A percentile compares a stretch with the other conserved stretches of the same genome.
phyloP scores from a whole-genome alignment of 176 grass and related monocot genomes.

The Aegilops speltoides region DNA sequence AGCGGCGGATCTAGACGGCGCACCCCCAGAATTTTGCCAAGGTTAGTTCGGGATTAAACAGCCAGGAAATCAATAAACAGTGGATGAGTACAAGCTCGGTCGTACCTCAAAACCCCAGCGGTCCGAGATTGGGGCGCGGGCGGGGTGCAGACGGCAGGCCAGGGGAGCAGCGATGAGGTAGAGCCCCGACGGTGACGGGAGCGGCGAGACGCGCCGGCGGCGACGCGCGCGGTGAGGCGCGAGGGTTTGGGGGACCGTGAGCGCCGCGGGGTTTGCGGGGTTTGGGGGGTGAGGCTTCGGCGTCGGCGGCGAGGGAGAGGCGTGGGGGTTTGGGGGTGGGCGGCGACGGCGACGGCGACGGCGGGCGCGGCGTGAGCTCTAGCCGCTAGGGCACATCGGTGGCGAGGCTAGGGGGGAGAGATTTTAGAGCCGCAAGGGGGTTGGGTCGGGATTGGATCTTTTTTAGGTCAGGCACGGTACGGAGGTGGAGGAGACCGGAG shows the following conservation, averaged over 20 bases:
- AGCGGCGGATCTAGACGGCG: not conserved
- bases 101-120: not conserved
- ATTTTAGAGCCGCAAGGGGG: conserved; percentile 15
- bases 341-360: not conserved
- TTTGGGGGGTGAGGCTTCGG: not conserved
- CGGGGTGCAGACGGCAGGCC: not conserved
- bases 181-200: not conserved
- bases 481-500: not conserved
- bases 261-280: not conserved
- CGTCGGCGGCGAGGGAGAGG: not conserved
- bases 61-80: not conserved
- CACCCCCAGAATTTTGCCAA: not conserved
- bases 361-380: conserved; percentile 1
- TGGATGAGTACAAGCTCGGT: not conserved
- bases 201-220: not conserved
- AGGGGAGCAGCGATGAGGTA: not conserved
- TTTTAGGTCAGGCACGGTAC: conserved; percentile 18
- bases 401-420: not conserved
- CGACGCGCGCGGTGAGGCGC: not conserved
- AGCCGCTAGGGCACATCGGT: conserved; percentile 7
- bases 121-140: not conserved
- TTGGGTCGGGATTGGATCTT: not conserved
- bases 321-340: not conserved
- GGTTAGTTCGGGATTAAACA: not conserved
- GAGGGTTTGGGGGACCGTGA: conserved; percentile 1